Evolutionary conservation across 345 rosid species (phyloP), one percentile per base, ranked within the genome.

Genomic region (Punica granatum): DNA sequence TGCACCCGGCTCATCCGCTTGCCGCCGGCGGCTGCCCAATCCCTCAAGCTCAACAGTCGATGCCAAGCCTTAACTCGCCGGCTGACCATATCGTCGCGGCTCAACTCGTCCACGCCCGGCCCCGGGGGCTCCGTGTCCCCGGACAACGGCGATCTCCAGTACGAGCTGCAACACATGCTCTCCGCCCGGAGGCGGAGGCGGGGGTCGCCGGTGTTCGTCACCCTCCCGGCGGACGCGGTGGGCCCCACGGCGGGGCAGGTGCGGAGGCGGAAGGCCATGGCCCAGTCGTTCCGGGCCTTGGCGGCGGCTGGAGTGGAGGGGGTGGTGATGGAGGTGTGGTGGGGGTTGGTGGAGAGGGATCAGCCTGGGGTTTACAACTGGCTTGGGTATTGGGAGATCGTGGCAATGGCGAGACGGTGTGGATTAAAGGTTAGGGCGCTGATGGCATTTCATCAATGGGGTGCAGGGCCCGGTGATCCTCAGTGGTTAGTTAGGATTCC

Each of bases 331-430:
- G 85, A 84, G 51, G 76, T 81, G 1, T 84, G 84, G 84, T 84
- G 88, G 86, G 88, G 88, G n/a, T 39, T 82, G 42, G 84, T 84
- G 64, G 88, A 84, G 78, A 70, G 71, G 63, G 78, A 80, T 25
- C 46, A 62, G 31, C 84, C 88, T 11, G 66, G 75, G 67, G 78
- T 74, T 64, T 84, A 84, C 70, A 67, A 79, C 36, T 84, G 86
- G 88, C 64, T 44, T 48, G 81, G 75, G n/a, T 79, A 81, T 53
- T 32, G 42, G 67, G 86, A 84, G 46, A 72, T 84, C 12, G 74
- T 82, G 70, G 76, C 64, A 30, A 49, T 84, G 75, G 86, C 81
- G 6, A 71, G 58, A 26, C 72, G 69, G 33, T 76, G 59, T 30
- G 85, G 84, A 31, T 76, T 84, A 73, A 82, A 81, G 73, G 82